Evolutionary conservation across 257 asterid species (phyloP).

Genomic region (Solanum rostratum): DNA sequence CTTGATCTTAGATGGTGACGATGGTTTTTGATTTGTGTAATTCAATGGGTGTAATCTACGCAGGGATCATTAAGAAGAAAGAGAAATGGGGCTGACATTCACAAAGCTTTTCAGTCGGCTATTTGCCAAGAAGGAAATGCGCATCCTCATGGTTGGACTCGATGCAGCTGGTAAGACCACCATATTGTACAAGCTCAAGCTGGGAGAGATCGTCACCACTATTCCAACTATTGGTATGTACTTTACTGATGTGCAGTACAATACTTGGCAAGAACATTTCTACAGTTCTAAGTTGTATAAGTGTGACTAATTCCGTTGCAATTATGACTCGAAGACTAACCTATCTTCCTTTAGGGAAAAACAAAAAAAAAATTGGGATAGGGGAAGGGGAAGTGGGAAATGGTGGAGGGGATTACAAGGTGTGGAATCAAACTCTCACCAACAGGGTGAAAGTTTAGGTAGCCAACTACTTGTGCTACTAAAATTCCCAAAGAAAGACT

Average conservation of each 20-base stretch:
- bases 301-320: neutral
- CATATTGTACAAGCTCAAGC: slow-evolving; percentile 3
- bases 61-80: neutral
- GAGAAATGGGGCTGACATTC: neutral
- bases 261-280: neutral
- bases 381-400: neutral
- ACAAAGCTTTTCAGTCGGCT: neutral
- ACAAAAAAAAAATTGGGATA: neutral
- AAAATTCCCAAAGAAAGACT: neutral
- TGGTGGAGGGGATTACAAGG: neutral
- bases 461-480: neutral
- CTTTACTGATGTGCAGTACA: neutral
- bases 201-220: neutral
- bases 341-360: neutral
- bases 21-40: neutral
- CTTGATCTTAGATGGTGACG: neutral
- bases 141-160: neutral
- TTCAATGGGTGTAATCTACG: neutral
- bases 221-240: slow-evolving; percentile 2
- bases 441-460: neutral
- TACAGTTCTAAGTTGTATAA: neutral
- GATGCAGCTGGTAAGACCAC: slow-evolving; percentile 4
- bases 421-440: neutral
- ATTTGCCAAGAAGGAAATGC: slow-evolving; percentile 3
- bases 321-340: neutral